Evolutionary conservation across 1,139 yeast genomes (phyloP), one percentile per base, ranked within the genome.

Genomic region (Pichia sp.): DNA sequence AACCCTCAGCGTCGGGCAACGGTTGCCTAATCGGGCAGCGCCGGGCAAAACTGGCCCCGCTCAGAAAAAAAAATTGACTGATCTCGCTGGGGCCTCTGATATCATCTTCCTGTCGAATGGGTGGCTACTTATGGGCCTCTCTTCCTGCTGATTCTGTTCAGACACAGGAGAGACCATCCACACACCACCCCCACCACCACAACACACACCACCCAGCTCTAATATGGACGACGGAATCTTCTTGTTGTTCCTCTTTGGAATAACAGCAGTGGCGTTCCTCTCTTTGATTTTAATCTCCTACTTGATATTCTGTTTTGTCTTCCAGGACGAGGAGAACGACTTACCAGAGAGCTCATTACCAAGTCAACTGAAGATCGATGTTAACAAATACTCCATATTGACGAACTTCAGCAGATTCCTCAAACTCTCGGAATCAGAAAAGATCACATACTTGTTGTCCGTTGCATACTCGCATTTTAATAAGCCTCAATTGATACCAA

Each of bases 401-500:
- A 19, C 19, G 5, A 38, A 44, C 19, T 37, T 21, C n/a, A 17
- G 18, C 7, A 33, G 21, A 4, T 42, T 40, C 34, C 8, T 15
- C 9, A 30, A 36, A 6, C 27, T 46, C 21, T 32, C 42, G n/a
- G 38, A 46, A 19, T n/a, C 21, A 15, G 50, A 49, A 20, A 46
- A 49, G 38, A 28, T 49, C 4, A 49, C 40, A 11, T 39, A 44
- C 30, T 22, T 50, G n/a, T 27, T 50, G 30, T 36, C 46, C 8
- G 34, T 37, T 4, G 21, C 28, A 3, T 75, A 70, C 52, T 72
- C 67, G 49, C 56, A 57, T 27, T 49, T 57, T 14, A 59, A 68
- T 46, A 72, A 74, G 11, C 79, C 80, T 1, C 48, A 58, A 7
- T 67, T 74, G 2, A 62, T 66, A 40, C 66, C 72, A 4, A 70